Evolutionary conservation across 345 rosid species (phyloP).

Genomic region (Firmiana major): DNA sequence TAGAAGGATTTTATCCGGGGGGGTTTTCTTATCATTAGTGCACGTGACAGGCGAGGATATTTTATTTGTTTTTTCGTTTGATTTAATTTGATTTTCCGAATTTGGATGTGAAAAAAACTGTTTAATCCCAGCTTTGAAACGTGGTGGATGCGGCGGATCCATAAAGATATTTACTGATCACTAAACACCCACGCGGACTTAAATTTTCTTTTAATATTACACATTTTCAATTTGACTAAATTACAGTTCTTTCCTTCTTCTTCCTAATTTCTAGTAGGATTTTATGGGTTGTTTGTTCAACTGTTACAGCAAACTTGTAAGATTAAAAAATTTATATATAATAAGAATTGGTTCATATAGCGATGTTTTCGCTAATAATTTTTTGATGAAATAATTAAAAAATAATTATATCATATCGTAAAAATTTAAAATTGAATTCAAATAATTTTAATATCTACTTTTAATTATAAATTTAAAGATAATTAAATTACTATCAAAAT

Average conservation of each 20-base stretch:
- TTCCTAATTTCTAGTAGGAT: background rate
- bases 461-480: too few relatives aligned
- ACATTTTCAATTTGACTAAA: background rate
- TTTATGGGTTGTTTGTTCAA: background rate
- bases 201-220: background rate
- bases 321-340: too few relatives aligned
- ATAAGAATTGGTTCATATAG: too few relatives aligned
- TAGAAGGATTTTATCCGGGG: background rate
- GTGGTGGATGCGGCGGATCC: conserved; percentile 7
- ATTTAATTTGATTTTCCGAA: conserved; percentile 7
- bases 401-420: too few relatives aligned
- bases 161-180: background rate
- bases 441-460: too few relatives aligned
- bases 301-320: background rate
- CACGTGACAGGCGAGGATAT: conserved; percentile 51
- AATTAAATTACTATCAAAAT: too few relatives aligned
- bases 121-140: conserved; percentile 2
- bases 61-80: background rate
- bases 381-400: too few relatives aligned
- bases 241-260: background rate
- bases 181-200: conserved; percentile 1
- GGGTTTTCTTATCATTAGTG: conserved; percentile 26
- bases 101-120: background rate
- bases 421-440: too few relatives aligned
- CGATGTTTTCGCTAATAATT: too few relatives aligned